Conservation (phyloP, 768 basidiomycete genomes). For the Xerocomellus chrysenteron region DNA sequence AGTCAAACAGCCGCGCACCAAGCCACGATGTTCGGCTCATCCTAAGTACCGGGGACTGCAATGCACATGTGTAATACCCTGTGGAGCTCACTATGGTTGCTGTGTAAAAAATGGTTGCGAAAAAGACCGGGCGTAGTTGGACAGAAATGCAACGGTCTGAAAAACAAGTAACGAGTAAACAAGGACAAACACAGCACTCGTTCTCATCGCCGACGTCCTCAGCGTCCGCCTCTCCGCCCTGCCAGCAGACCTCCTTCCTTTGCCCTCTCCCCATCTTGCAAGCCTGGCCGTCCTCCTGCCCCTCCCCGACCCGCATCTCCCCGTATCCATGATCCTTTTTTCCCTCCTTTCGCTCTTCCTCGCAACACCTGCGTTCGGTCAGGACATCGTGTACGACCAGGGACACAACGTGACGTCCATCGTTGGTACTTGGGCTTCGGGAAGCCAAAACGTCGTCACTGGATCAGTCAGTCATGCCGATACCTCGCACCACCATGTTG, state of each 20-base stretch:
- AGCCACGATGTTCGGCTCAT: too few species aligned
- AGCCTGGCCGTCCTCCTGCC: background rate
- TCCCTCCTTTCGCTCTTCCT: slow-evolving; percentile 27
- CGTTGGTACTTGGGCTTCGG: slow-evolving; percentile 84
- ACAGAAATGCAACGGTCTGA: slow-evolving; percentile 5
- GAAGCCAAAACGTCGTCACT: slow-evolving; percentile 71
- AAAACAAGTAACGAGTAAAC: slow-evolving; percentile 20
- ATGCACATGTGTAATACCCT: too few species aligned
- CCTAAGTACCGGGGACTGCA: too few species aligned
- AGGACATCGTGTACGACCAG: slow-evolving; percentile 41
- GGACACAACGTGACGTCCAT: slow-evolving; percentile 69
- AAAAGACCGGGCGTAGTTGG: background rate
- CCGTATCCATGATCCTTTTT: slow-evolving; percentile 15
- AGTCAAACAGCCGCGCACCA: too few species aligned
- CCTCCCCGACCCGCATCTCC: background rate
- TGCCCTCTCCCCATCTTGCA: background rate
- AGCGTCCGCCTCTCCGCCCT: slow-evolving; percentile 14
- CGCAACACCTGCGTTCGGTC: slow-evolving; percentile 32
- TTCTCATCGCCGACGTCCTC: slow-evolving; percentile 34
- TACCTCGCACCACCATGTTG: background rate
- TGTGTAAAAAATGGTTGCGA: background rate
- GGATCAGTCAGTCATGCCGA: slow-evolving; percentile 64
- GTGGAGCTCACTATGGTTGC: too few species aligned
- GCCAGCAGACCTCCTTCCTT: slow-evolving; percentile 7
- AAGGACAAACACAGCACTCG: slow-evolving; percentile 22